Evolutionary conservation across 164 flowering plant genomes (phyloP).

Genomic region (Liquidambar formosana): DNA sequence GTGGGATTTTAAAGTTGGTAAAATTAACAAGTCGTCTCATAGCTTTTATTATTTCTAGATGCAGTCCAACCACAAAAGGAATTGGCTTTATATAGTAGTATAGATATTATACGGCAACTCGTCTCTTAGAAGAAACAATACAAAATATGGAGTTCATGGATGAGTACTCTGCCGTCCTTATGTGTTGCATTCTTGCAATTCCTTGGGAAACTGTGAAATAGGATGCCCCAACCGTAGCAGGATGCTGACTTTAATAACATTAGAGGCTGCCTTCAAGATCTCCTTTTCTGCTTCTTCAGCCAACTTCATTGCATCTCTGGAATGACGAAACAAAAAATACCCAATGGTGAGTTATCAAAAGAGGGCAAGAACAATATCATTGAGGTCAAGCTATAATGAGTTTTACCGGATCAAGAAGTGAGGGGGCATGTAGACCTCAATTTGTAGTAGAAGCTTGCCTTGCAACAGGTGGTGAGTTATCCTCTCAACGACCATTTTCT

Average conservation of each 20-base stretch:
- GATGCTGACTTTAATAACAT: slow-evolving; percentile 47
- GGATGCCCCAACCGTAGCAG: slow-evolving; percentile 59
- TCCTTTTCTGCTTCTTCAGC: slow-evolving; percentile 69
- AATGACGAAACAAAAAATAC: slow-evolving; percentile 4
- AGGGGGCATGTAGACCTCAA: slow-evolving; percentile 76
- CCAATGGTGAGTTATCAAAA: too few relatives aligned
- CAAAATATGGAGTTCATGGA: too few relatives aligned
- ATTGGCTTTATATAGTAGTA: too few relatives aligned
- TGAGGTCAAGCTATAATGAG: background rate
- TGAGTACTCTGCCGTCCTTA: too few relatives aligned
- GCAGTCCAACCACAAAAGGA: too few relatives aligned
- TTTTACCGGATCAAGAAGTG: slow-evolving; percentile 57
- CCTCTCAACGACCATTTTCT: slow-evolving; percentile 67
- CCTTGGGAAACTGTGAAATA: slow-evolving; percentile 24
- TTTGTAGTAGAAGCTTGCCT: slow-evolving; percentile 62
- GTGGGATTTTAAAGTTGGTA: too few relatives aligned
- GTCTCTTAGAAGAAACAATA: too few relatives aligned
- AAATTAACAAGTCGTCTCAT: too few relatives aligned
- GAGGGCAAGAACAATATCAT: background rate
- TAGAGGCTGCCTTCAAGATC: slow-evolving; percentile 45
- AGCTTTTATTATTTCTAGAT: too few relatives aligned
- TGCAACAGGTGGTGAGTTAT: slow-evolving; percentile 64
- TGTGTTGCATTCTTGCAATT: slow-evolving; percentile 1
- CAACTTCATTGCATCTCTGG: slow-evolving; percentile 68
- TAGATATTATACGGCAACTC: too few relatives aligned